A percentile compares a stretch with the other conserved stretches of the same genome.
Evolutionary conservation across 345 rosid species (phyloP).

Genomic region (Lepidium sativum): DNA sequence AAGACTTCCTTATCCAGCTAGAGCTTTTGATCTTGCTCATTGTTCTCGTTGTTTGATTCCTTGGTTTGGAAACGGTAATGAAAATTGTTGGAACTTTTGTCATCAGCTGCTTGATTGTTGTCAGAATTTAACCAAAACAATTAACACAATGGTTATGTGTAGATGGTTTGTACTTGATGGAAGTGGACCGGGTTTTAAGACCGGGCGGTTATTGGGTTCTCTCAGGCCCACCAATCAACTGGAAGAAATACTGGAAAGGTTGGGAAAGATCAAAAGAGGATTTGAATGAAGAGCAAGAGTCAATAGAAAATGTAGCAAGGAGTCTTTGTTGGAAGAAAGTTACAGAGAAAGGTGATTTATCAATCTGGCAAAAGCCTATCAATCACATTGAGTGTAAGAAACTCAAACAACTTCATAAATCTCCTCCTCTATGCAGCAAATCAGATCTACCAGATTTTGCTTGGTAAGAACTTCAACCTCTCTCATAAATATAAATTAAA

Average conservation of each 20-base stretch:
- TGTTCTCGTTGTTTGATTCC: conserved; percentile 97
- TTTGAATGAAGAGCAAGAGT: conserved; percentile 75
- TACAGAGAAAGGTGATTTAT: conserved; percentile 57
- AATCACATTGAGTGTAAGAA: conserved; percentile 68
- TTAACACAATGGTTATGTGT: conserved; percentile 8
- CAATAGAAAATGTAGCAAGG: conserved; percentile 70
- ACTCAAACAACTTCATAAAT: conserved; percentile 40
- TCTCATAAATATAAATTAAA: not conserved
- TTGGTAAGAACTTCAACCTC: conserved; percentile 42
- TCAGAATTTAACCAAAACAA: conserved; percentile 41
- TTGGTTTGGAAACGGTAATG: conserved; percentile 53
- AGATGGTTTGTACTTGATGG: conserved; percentile 81
- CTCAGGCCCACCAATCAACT: conserved; percentile 85
- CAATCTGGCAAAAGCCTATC: conserved; percentile 74
- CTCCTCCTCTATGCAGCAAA: conserved; percentile 62
- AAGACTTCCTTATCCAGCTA: conserved; percentile 89
- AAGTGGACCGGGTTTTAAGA: conserved; percentile 83
- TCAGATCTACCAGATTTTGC: conserved; percentile 59
- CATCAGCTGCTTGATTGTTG: conserved; percentile 26
- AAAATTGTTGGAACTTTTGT: not conserved
- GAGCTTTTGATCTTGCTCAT: conserved; percentile 95
- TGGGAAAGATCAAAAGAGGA: conserved; percentile 87
- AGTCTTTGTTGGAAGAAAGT: conserved; percentile 92
- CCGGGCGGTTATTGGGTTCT: conserved; percentile 96
- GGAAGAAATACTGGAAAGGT: conserved; percentile 90